Evolutionary conservation across 1,284 basidiomycete genomes (phyloP).

Genomic region (Cutaneotrichosporon spelunceum): DNA sequence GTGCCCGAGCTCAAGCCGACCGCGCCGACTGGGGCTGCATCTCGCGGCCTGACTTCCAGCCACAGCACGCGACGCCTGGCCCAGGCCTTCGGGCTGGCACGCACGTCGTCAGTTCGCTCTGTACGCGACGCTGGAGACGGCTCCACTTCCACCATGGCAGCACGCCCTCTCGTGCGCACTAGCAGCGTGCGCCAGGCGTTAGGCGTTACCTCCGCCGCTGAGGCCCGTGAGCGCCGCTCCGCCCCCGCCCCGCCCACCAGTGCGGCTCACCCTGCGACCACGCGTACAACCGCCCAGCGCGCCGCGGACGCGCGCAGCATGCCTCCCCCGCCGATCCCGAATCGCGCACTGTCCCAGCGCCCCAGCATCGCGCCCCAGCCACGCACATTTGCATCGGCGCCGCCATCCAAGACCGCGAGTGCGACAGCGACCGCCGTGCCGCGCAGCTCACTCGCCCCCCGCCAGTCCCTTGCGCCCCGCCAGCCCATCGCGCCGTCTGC

Average conservation of each 20-base stretch:
- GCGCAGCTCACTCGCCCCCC: not conserved
- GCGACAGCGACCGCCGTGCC: not conserved
- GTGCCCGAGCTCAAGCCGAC: not conserved
- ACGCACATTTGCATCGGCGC: not conserved
- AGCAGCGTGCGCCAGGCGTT: constrained; percentile 7
- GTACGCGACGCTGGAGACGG: not conserved
- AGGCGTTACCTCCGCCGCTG: not conserved
- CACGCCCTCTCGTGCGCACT: not conserved
- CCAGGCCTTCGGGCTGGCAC: not conserved
- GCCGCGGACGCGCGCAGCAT: not conserved
- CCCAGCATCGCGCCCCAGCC: not conserved
- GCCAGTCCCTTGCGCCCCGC: not conserved
- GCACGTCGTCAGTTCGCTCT: not conserved
- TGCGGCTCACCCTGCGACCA: not conserved
- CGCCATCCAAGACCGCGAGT: not conserved
- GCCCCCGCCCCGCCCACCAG: not conserved
- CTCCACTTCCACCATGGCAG: not conserved
- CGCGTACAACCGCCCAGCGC: not conserved
- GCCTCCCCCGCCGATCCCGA: constrained; percentile 1
- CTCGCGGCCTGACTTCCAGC: constrained; percentile 2
- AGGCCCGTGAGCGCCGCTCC: not conserved
- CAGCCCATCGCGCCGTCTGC: not conserved
- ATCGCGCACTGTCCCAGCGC: not conserved
- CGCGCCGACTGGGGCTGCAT: not conserved
- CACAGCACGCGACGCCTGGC: not conserved